These are phyloP conservation scores for Wickerhamiella alocasiicola DNA, from an alignment of 805 yeast genomes.

Conservation along the genomic window DNA sequence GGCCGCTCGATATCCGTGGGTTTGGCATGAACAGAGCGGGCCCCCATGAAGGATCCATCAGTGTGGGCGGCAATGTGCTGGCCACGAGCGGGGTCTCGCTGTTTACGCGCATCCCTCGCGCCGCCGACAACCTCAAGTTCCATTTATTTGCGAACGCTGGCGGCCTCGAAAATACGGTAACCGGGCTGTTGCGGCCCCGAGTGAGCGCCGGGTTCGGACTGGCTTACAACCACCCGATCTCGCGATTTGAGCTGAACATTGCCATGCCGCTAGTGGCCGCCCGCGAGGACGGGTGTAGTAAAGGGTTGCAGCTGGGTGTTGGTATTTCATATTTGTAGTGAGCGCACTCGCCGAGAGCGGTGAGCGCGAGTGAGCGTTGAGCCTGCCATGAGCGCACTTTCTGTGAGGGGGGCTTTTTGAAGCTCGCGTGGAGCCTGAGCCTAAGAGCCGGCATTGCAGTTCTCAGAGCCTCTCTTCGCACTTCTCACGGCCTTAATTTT, in stretches of 20 bases:
- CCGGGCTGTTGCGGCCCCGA: constrained; percentile 30
- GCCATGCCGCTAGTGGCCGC: constrained; percentile 47
- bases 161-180: constrained; percentile 27
- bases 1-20: constrained; percentile 59
- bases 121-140: constrained; percentile 41
- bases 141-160: constrained; percentile 62
- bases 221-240: constrained; percentile 48
- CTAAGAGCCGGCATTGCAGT: no score
- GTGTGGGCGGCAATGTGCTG: constrained; percentile 57
- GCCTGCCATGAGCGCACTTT: no score
- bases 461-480: no score
- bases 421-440: no score
- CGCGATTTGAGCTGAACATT: constrained; percentile 55
- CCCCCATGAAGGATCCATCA: constrained; percentile 40
- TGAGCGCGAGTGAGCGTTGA: no score
- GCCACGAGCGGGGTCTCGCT: constrained; percentile 45
- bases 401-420: no score
- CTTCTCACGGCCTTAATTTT: no score
- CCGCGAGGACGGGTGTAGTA: constrained; percentile 38
- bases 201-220: constrained; percentile 48
- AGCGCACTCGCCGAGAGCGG: no score
- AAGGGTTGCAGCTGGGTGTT: constrained; percentile 57
- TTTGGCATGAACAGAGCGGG: constrained; percentile 59
- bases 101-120: constrained; percentile 48
- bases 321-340: constrained; percentile 48